A percentile compares a stretch with the other conserved stretches of the same genome.
These are phyloP conservation scores for thale cress (Arabidopsis thaliana) DNA, from an alignment of 345 rosid species.

Conservation along the genomic window DNA sequence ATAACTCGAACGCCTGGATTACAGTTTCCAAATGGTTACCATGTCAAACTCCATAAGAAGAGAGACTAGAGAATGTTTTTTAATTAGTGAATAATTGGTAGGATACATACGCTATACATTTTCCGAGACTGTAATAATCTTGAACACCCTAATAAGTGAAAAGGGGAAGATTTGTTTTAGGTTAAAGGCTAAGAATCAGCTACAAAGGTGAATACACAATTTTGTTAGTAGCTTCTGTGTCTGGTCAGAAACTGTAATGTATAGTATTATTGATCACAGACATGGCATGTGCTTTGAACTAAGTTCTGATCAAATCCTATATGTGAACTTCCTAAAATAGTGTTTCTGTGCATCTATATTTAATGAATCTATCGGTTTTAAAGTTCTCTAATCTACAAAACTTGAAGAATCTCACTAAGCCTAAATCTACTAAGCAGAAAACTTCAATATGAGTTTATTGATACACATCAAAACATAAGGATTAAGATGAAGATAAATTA, in stretches of 20 bases:
- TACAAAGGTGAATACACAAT: conserved; percentile 28
- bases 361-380: background rate
- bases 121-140: conserved; percentile 11
- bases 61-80: conserved; percentile 41
- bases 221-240: conserved; percentile 35
- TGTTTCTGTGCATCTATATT: background rate
- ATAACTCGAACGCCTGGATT: conserved; percentile 83
- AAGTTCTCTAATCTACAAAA: background rate
- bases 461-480: background rate
- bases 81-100: background rate
- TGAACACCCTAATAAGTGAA: conserved; percentile 5
- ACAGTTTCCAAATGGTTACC: conserved; percentile 89
- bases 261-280: conserved; percentile 28
- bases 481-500: background rate
- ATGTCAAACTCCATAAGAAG: conserved; percentile 53
- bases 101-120: conserved; percentile 2
- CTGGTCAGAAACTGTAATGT: conserved; percentile 36
- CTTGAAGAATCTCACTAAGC: background rate
- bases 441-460: background rate
- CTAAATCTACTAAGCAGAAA: background rate
- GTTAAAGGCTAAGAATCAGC: conserved; percentile 31
- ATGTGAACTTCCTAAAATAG: background rate
- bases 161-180: conserved; percentile 36
- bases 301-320: background rate
- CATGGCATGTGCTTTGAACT: no score